phyloP scores from a whole-genome alignment of 768 basidiomycete genomes.

The Hemileccinum rubropunctum region DNA sequence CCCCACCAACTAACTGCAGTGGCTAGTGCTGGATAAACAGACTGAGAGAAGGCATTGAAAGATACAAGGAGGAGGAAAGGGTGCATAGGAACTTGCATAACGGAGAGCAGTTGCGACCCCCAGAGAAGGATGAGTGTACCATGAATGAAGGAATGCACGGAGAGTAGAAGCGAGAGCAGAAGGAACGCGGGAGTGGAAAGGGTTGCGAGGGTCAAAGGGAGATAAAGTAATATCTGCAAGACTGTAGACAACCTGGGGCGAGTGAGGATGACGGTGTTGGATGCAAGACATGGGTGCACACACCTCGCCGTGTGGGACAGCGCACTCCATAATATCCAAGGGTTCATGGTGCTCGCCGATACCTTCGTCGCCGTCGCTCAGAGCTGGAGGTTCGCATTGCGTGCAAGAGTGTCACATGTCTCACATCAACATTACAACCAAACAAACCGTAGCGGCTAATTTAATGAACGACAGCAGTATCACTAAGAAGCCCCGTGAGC shows the following conservation, averaged over 20 bases:
- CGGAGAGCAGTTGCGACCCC: constrained; percentile 67
- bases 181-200: constrained; percentile 79
- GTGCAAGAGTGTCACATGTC: no score
- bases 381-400: no score
- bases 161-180: constrained; percentile 73
- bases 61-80: constrained; percentile 82
- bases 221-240: constrained; percentile 77
- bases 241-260: constrained; percentile 64
- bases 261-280: constrained; percentile 1
- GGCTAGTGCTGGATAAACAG: constrained; percentile 55
- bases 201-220: constrained; percentile 82
- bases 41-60: constrained; percentile 79
- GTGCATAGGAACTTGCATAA: constrained; percentile 84
- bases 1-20: constrained; percentile 72
- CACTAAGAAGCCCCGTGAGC: constrained; percentile 22
- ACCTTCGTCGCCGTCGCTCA: no score
- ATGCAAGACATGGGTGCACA: constrained; percentile 5
- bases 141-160: constrained; percentile 76
- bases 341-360: constrained; percentile 35
- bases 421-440: not conserved
- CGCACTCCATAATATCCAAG: constrained; percentile 67
- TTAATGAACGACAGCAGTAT: constrained; percentile 10
- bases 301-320: constrained; percentile 64
- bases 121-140: constrained; percentile 72
- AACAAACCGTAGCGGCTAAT: not conserved